These are phyloP conservation scores for Jimgerdemannia lactiflua DNA, from an alignment of 192 early-diverging fungal species.

Conservation along the genomic window DNA sequence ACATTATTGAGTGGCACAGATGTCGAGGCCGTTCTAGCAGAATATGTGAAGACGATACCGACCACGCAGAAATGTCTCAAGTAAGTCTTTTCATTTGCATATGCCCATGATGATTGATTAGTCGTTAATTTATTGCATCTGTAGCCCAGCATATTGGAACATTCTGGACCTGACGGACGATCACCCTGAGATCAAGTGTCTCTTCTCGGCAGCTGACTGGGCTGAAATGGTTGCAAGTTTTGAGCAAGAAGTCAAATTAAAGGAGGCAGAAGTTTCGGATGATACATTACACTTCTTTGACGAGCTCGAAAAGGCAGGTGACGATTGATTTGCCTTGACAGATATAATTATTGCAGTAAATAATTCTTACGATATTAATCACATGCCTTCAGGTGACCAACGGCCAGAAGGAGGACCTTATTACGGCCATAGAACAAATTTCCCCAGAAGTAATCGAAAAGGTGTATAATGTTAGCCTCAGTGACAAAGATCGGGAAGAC, in stretches of 20 bases:
- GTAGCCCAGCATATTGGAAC: constrained; percentile 24
- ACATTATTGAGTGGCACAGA: too few relatives aligned
- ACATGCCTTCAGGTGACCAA: neutral
- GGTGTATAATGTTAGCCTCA: constrained; percentile 9
- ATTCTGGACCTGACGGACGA: constrained; percentile 18
- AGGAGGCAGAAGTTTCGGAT: constrained; percentile 15
- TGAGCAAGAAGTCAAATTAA: constrained; percentile 17
- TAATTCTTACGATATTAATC: neutral
- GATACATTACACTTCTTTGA: constrained; percentile 15
- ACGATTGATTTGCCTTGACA: constrained; percentile 6
- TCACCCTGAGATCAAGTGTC: constrained; percentile 12
- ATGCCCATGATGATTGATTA: too few relatives aligned
- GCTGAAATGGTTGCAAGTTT: constrained; percentile 16
- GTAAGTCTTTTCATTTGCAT: neutral
- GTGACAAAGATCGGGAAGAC: constrained; percentile 11
- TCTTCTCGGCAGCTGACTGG: constrained; percentile 18
- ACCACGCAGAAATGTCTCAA: neutral
- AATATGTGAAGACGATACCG: too few relatives aligned
- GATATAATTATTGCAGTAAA: neutral
- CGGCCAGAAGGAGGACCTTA: constrained; percentile 10
- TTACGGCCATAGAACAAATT: constrained; percentile 17
- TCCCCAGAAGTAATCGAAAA: constrained; percentile 18
- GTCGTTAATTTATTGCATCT: constrained; percentile 1
- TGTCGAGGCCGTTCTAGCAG: too few relatives aligned
- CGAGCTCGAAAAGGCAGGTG: constrained; percentile 23